phyloP scores from a whole-genome alignment of 1,284 basidiomycete genomes.

The Marasmius sp. region DNA sequence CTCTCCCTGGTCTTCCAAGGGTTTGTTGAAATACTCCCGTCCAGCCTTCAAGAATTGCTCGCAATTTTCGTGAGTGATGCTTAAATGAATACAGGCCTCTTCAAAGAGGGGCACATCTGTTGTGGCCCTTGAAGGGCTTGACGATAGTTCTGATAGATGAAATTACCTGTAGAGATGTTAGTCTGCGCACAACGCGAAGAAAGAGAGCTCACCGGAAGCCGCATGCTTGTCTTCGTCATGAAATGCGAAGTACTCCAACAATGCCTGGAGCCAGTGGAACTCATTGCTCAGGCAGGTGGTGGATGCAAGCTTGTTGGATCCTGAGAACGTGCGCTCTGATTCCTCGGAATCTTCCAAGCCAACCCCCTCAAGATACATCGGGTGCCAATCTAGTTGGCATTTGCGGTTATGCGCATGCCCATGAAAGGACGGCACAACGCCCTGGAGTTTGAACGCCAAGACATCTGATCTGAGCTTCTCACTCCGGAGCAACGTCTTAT shows the following conservation, averaged over 20 bases:
- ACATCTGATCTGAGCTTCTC: too few relatives aligned
- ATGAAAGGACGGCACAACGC: too few relatives aligned
- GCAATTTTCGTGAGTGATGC: conserved; percentile 15
- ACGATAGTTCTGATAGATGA: conserved; percentile 16
- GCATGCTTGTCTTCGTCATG: conserved; percentile 19
- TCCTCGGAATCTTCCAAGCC: conserved; percentile 36
- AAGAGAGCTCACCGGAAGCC: conserved; percentile 6
- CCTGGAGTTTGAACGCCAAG: too few relatives aligned
- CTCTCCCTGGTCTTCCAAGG: conserved; percentile 9
- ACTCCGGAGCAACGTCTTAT: too few relatives aligned
- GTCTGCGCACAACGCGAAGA: background rate
- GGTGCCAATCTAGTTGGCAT: too few relatives aligned
- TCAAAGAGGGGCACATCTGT: conserved; percentile 8
- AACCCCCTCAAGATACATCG: conserved; percentile 24
- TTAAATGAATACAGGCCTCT: background rate
- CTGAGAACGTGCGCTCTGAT: conserved; percentile 30
- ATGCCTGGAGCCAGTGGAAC: conserved; percentile 27
- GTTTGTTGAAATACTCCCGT: conserved; percentile 16
- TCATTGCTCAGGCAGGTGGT: conserved; percentile 20
- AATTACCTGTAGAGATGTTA: background rate
- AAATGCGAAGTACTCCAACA: conserved; percentile 18
- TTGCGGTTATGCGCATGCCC: too few relatives aligned
- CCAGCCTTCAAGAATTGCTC: conserved; percentile 21
- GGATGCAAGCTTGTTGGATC: conserved; percentile 27
- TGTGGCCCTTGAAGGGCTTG: conserved; percentile 18